phyloP scores from a whole-genome alignment of 2,329 filamentous ascomycete species.

The Ascochyta pisi region DNA sequence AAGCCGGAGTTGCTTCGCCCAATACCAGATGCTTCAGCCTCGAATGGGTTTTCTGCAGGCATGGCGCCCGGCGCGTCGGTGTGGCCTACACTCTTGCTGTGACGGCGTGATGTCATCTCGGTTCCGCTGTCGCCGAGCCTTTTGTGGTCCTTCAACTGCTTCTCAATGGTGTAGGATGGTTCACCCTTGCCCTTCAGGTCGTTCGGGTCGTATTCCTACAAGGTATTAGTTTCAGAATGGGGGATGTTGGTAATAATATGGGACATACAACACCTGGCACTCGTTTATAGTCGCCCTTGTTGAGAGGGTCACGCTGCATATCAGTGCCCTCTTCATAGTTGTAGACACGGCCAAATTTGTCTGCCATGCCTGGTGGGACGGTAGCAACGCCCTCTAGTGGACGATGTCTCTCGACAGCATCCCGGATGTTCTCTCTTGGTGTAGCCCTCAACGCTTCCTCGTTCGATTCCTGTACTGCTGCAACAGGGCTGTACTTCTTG shows the following conservation, averaged over 20 bases:
- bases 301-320: constrained; percentile 74
- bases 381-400: constrained; percentile 81
- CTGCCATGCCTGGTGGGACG: constrained; percentile 75
- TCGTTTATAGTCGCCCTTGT: constrained; percentile 77
- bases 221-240: constrained; percentile 16
- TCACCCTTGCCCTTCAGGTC: constrained; percentile 86
- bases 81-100: constrained; percentile 48
- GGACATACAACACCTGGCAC: constrained; percentile 74
- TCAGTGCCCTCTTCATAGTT: constrained; percentile 86
- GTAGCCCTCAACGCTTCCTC: constrained; percentile 80
- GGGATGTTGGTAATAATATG: neutral
- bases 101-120: constrained; percentile 53
- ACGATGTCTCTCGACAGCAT: constrained; percentile 74
- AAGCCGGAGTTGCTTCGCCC: constrained; percentile 45
- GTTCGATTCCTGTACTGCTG: constrained; percentile 76
- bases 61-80: constrained; percentile 30
- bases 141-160: constrained; percentile 68
- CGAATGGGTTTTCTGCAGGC: constrained; percentile 38
- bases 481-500: constrained; percentile 71
- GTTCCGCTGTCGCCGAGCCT: constrained; percentile 50
- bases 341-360: constrained; percentile 73
- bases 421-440: constrained; percentile 76
- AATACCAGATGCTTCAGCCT: constrained; percentile 36
- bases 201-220: constrained; percentile 69
- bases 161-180: constrained; percentile 74